These are phyloP conservation scores for Pseudogymnoascus pannorum DNA, from an alignment of 2,329 filamentous ascomycete genomes.

Conservation along the genomic window DNA sequence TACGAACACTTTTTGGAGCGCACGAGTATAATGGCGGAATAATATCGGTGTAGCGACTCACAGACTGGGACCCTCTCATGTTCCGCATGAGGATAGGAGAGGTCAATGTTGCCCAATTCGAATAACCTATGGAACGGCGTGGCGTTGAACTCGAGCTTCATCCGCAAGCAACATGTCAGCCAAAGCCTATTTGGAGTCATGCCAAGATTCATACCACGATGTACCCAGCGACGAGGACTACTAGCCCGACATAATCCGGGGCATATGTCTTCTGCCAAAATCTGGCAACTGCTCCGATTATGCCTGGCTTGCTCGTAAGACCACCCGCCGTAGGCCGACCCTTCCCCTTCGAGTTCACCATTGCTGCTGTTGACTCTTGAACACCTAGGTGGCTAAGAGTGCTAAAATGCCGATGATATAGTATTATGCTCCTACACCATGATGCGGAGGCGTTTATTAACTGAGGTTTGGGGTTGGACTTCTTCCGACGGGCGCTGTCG, in stretches of 20 bases:
- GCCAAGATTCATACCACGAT: conserved; percentile 42
- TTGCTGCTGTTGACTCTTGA: not conserved
- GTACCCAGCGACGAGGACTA: conserved; percentile 61
- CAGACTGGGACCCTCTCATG: conserved; percentile 75
- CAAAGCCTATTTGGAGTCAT: not conserved
- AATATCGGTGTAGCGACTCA: conserved; percentile 34
- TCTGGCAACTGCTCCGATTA: conserved; percentile 24
- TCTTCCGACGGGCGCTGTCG: not conserved
- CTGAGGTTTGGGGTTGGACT: not conserved
- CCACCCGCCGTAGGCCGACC: not conserved
- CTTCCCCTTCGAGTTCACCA: not conserved
- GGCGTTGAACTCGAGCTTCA: conserved; percentile 58
- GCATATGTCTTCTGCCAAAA: conserved; percentile 67
- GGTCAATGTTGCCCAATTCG: conserved; percentile 72
- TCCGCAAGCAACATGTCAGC: not conserved
- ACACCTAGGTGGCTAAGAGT: not conserved
- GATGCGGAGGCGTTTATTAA: not conserved
- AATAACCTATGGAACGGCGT: conserved; percentile 95
- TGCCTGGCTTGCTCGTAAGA: conserved; percentile 3
- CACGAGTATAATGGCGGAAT: not conserved
- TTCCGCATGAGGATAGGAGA: conserved; percentile 80
- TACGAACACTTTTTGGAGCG: not conserved
- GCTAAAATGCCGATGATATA: not conserved
- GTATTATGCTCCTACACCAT: not conserved
- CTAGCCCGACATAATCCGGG: conserved; percentile 77